Evolutionary conservation across 1,284 basidiomycete genomes (phyloP).

Genomic region (Ganoderma lingzhi): DNA sequence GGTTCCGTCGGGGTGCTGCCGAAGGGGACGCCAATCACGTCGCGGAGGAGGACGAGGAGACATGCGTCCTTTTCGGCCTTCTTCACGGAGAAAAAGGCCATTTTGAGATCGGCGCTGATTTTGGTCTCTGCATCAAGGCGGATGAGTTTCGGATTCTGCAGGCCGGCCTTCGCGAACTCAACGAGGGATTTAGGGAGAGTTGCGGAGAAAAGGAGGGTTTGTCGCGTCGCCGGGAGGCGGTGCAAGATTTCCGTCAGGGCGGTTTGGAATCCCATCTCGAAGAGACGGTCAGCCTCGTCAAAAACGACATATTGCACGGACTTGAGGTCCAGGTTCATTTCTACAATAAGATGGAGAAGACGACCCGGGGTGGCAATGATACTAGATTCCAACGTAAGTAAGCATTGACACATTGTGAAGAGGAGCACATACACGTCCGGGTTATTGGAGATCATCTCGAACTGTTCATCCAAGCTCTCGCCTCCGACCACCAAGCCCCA

Average conservation of each 20-base stretch:
- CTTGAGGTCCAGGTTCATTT: conserved; percentile 95
- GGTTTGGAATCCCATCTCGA: conserved; percentile 97
- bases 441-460: conserved; percentile 93
- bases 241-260: conserved; percentile 92
- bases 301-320: conserved; percentile 94
- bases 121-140: conserved; percentile 96
- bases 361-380: conserved; percentile 98
- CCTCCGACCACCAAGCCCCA: conserved; percentile 98
- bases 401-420: conserved; percentile 19
- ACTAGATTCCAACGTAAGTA: conserved; percentile 50
- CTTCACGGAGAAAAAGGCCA: conserved; percentile 95
- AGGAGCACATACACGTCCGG: conserved; percentile 85
- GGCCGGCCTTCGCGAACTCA: conserved; percentile 96
- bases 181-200: conserved; percentile 96
- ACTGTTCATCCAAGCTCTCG: conserved; percentile 96
- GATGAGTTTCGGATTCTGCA: conserved; percentile 94
- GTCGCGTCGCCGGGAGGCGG: conserved; percentile 86
- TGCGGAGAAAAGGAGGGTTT: conserved; percentile 95
- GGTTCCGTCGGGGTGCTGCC: conserved; percentile 41
- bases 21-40: conserved; percentile 87
- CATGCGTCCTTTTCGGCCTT: conserved; percentile 96
- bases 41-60: conserved; percentile 84
- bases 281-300: conserved; percentile 97
- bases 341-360: conserved; percentile 93
- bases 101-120: conserved; percentile 91